A percentile compares a stretch with the other conserved stretches of the same genome.
Evolutionary conservation across 768 basidiomycete genomes (phyloP).

Genomic region (Lentinula raphanica): DNA sequence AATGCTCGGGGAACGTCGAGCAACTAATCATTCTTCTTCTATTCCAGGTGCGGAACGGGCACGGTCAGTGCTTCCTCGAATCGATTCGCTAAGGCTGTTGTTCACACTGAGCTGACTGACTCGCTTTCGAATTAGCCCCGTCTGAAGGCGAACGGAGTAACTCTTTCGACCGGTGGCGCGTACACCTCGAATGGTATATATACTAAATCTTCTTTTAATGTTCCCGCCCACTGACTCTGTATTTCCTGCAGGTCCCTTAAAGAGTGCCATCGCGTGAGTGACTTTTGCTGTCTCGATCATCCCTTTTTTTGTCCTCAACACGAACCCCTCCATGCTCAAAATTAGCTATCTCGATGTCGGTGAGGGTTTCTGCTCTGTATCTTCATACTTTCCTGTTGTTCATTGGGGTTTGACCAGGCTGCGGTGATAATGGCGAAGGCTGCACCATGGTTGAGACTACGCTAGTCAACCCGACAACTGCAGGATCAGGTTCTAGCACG

Average conservation of each 20-base stretch:
- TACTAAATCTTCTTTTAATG: background rate
- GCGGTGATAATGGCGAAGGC: conserved; percentile 31
- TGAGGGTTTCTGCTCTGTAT: background rate
- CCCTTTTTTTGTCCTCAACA: background rate
- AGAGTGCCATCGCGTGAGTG: conserved; percentile 26
- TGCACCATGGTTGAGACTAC: conserved; percentile 32
- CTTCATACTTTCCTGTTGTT: background rate
- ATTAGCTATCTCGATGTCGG: conserved; percentile 6
- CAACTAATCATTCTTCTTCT: too few species aligned
- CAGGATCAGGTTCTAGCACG: conserved; percentile 30
- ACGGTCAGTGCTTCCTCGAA: background rate
- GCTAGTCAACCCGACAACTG: conserved; percentile 25
- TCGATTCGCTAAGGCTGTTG: too few species aligned
- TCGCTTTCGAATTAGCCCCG: background rate
- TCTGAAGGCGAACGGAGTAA: conserved; percentile 15
- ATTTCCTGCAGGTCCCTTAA: conserved; percentile 16
- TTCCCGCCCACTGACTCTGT: background rate
- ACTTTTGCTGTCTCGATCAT: background rate
- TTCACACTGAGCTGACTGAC: too few species aligned
- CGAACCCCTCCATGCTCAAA: background rate
- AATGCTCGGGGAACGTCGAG: too few species aligned
- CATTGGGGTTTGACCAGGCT: conserved; percentile 17
- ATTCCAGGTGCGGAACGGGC: background rate
- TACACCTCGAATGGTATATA: conserved; percentile 17
- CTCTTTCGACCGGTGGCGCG: conserved; percentile 24